Base-by-base conservation (phyloP, 2,329 filamentous ascomycete species). In the Apiospora kogelbergensis region DNA sequence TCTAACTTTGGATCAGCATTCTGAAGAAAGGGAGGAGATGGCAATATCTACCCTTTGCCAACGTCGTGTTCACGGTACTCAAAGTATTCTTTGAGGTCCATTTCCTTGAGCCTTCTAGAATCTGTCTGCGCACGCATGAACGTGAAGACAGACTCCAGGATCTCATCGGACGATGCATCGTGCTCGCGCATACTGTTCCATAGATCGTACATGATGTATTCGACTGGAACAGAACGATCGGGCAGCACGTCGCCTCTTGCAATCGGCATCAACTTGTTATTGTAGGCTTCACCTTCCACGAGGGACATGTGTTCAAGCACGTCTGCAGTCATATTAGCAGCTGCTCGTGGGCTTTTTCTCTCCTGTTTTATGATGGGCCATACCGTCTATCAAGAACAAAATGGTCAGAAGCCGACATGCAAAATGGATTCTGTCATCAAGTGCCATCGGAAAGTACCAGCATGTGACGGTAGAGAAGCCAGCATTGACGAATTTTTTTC, bases 381-480 rank as follows among this genome's bases (percentile, higher is more conserved):
- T 74, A 81, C 81, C 82, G 71, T 84, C 82, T 37, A 84, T 77
- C 1, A 84, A 69, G 67, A 84, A 84, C 1, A 82, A 71, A 1
- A 83, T 30, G 0, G 81, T 81, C 9, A 83, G 68, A 0, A 84
- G 74, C 6, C 75, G 72, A 70, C 81, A 82, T 1, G 78, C 81
- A 65, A 77, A 81, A 13, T 73, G 63, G 30, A 84, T 82, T 2
- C 82, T 71, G 66, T 82, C 80, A 68, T 82, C 78, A 22, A 73
- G 33, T 1, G 81, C 78, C 40, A 71, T 69, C 0, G 81, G 81
- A 68, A 78, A 82, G 67, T 80, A 80, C 7, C 78, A 72, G 70
- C 81, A 83, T 0, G 80, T 80, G 20, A 79, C 78, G 2, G 73
- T 70, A 15, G 78, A 75, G 67, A 79, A 81, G 1, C 76, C 78